Evolutionary conservation across 177 flowering plant genomes (phyloP).

Genomic region (Telopea speciosissima): DNA sequence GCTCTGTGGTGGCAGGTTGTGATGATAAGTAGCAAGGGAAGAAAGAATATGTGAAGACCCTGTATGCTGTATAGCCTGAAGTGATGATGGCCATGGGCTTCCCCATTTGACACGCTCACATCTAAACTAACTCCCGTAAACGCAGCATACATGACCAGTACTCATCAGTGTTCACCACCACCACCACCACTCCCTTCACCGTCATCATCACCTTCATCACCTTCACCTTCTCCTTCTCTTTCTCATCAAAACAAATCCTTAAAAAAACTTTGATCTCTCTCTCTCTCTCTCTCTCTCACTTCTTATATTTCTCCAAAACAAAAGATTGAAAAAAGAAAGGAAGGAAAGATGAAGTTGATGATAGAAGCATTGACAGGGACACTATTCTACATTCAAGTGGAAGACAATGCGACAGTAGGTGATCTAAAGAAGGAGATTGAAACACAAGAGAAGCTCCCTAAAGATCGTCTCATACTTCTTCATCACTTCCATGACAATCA

Average conservation of each 20-base stretch:
- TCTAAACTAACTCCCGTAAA: background rate
- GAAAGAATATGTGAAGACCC: too few relatives aligned
- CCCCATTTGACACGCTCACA: background rate
- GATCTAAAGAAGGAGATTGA: conserved; percentile 41
- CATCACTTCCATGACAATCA: conserved; percentile 4
- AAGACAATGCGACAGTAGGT: conserved; percentile 30
- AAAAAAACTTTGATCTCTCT: too few relatives aligned
- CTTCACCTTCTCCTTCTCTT: too few relatives aligned
- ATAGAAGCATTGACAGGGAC: conserved; percentile 45
- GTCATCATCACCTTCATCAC: too few relatives aligned
- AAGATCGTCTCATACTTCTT: conserved; percentile 30
- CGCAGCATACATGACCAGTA: background rate
- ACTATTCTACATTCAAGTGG: conserved; percentile 33
- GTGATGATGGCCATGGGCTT: too few relatives aligned
- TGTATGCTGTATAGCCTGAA: too few relatives aligned
- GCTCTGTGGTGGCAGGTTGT: too few relatives aligned
- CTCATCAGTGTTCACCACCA: too few relatives aligned
- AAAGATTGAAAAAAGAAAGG: too few relatives aligned
- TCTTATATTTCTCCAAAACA: background rate
- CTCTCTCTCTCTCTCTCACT: background rate
- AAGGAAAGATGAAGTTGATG: conserved; percentile 28
- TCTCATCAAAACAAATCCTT: too few relatives aligned
- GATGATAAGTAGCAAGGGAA: too few relatives aligned
- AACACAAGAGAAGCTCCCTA: conserved; percentile 31
- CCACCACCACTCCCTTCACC: too few relatives aligned